phyloP scores from a whole-genome alignment of 129 eudicot genomes.

The Logfia minima region DNA sequence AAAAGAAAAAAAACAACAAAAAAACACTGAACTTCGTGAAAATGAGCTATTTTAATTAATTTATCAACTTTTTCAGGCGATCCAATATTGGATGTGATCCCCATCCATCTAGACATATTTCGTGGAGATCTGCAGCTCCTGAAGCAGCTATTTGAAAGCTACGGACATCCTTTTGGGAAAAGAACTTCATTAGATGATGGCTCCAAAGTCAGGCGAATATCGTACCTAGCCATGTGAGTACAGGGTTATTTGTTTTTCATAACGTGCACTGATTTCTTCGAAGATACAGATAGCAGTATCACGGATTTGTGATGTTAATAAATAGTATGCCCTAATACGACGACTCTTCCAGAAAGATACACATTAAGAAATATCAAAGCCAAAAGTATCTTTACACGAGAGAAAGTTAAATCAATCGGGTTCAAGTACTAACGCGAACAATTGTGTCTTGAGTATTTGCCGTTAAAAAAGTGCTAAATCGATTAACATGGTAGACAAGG shows the following conservation, averaged over 20 bases:
- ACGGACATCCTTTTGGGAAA: conserved; percentile 60
- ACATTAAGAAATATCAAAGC: too few species aligned
- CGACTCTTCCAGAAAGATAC: too few species aligned
- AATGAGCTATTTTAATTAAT: not conserved
- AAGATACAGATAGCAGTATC: not conserved
- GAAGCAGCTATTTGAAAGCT: conserved; percentile 66
- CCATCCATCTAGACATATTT: conserved; percentile 74
- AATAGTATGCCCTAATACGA: not conserved
- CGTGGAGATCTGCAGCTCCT: conserved; percentile 67
- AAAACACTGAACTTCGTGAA: too few species aligned
- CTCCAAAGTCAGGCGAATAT: conserved; percentile 41
- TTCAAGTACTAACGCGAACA: too few species aligned
- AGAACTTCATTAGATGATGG: conserved; percentile 29
- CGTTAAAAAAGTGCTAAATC: too few species aligned
- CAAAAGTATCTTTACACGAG: not conserved
- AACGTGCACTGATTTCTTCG: not conserved
- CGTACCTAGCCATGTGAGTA: conserved; percentile 85
- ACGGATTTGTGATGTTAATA: not conserved
- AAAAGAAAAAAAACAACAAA: too few species aligned
- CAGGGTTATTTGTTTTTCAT: not conserved
- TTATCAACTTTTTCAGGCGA: conserved; percentile 53
- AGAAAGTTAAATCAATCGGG: not conserved
- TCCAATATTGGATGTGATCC: conserved; percentile 77
- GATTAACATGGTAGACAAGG: too few species aligned
- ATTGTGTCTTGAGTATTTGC: not conserved